phyloP scores from a whole-genome alignment of 1,284 basidiomycete genomes.

The Chondrostereum purpureum region DNA sequence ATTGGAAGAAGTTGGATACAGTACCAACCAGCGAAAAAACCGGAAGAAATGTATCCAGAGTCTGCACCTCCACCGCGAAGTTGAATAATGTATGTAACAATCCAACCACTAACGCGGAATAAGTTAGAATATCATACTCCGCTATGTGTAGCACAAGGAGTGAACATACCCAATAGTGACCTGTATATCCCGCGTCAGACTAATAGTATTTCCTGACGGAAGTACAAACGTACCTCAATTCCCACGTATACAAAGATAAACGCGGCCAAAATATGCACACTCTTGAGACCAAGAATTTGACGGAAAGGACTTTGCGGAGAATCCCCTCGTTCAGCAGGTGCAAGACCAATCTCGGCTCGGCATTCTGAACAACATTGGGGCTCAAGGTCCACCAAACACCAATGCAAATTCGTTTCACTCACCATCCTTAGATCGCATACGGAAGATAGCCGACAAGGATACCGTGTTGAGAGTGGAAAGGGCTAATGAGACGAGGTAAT shows the following conservation, averaged over 20 bases:
- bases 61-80: constrained; percentile 39
- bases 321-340: constrained; percentile 25
- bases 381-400: neutral
- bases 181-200: neutral
- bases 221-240: constrained; percentile 35
- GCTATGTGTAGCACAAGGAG: neutral
- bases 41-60: constrained; percentile 47
- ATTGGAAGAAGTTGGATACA: neutral
- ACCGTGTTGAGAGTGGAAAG: constrained; percentile 42
- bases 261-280: constrained; percentile 53
- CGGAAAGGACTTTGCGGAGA: constrained; percentile 40
- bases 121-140: neutral
- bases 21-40: constrained; percentile 42
- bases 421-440: constrained; percentile 46
- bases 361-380: constrained; percentile 26
- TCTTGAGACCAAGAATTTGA: constrained; percentile 46
- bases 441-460: constrained; percentile 43
- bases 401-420: constrained; percentile 2
- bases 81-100: constrained; percentile 51
- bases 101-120: constrained; percentile 36
- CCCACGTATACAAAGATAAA: constrained; percentile 67
- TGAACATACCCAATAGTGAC: constrained; percentile 54
- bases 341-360: constrained; percentile 33
- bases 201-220: neutral
- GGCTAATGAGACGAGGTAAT: constrained; percentile 57